These are phyloP conservation scores for Claviceps monticola DNA, from an alignment of 2,329 filamentous ascomycete genomes.

Conservation along the genomic window DNA sequence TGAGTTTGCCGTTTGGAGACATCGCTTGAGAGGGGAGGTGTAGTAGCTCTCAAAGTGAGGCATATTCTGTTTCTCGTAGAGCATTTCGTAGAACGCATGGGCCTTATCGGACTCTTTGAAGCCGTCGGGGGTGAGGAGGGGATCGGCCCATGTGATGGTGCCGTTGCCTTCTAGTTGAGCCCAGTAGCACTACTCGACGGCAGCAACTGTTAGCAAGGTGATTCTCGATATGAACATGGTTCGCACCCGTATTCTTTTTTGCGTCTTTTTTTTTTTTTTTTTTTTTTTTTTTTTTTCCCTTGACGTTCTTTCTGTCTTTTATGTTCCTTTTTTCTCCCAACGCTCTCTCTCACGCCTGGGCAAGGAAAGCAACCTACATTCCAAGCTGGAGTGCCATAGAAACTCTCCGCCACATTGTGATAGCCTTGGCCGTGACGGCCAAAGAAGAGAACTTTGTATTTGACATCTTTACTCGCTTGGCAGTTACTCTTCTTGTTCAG, in stretches of 20 bases:
- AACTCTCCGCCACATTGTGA: constrained; percentile 48
- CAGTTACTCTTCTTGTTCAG: constrained; percentile 42
- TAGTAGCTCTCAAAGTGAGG: constrained; percentile 52
- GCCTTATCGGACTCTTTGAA: constrained; percentile 42
- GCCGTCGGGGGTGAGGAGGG: constrained; percentile 45
- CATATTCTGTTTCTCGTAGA: constrained; percentile 38
- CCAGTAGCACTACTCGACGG: constrained; percentile 43
- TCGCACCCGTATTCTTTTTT: too few species aligned
- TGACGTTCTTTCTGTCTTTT: too few species aligned
- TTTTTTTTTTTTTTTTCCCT: not conserved
- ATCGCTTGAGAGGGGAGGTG: constrained; percentile 48
- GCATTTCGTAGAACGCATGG: constrained; percentile 42
- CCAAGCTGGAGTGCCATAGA: constrained; percentile 56
- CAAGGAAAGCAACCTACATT: constrained; percentile 32
- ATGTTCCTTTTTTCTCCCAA: too few species aligned
- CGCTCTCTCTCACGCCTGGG: too few species aligned
- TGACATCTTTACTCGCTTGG: constrained; percentile 25
- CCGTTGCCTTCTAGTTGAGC: constrained; percentile 48
- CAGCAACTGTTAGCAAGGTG: not conserved
- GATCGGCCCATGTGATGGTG: constrained; percentile 48
- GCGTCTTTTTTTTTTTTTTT: not conserved
- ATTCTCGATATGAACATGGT: not conserved
- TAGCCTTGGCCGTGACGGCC: constrained; percentile 58
- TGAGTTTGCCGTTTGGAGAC: constrained; percentile 45
- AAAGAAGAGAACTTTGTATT: constrained; percentile 55